These are phyloP conservation scores for Penicillium thymicola DNA, from an alignment of 2,329 filamentous ascomycete species.

Conservation along the genomic window DNA sequence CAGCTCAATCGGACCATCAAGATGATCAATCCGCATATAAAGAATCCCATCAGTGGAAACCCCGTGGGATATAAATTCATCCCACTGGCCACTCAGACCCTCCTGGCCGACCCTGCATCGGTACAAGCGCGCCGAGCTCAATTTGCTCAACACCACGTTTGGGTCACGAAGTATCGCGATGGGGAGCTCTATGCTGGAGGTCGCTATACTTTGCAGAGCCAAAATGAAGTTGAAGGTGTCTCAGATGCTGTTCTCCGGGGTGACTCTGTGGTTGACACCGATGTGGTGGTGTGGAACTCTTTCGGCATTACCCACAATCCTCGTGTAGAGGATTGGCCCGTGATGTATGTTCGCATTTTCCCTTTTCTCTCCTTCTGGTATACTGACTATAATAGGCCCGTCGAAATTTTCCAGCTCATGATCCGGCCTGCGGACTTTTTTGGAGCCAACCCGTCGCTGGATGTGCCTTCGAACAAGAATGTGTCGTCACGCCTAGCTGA, in stretches of 20 bases:
- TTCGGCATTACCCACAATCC: slow-evolving; percentile 48
- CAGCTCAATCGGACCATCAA: slow-evolving; percentile 53
- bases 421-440: slow-evolving; percentile 55
- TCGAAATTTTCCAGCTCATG: slow-evolving; percentile 39
- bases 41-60: slow-evolving; percentile 53
- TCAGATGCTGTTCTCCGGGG: slow-evolving; percentile 34
- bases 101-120: slow-evolving; percentile 54
- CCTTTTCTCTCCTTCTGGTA: neutral
- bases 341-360: slow-evolving; percentile 33
- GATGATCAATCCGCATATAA: slow-evolving; percentile 53
- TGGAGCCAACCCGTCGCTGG: slow-evolving; percentile 51
- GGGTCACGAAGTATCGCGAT: slow-evolving; percentile 53
- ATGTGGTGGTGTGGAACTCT: slow-evolving; percentile 46
- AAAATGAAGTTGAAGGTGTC: slow-evolving; percentile 38
- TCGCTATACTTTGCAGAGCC: slow-evolving; percentile 53
- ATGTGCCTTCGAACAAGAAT: slow-evolving; percentile 48
- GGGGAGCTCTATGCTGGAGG: slow-evolving; percentile 54
- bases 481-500: slow-evolving; percentile 30
- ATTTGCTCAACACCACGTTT: slow-evolving; percentile 55
- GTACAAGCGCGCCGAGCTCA: slow-evolving; percentile 52
- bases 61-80: slow-evolving; percentile 57
- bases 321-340: slow-evolving; percentile 45
- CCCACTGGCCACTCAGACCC: slow-evolving; percentile 54
- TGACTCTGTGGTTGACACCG: slow-evolving; percentile 37
- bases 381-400: slow-evolving; percentile 28